phyloP scores from a whole-genome alignment of 176 grass and related monocot species.

The Triticum dicoccoides region DNA sequence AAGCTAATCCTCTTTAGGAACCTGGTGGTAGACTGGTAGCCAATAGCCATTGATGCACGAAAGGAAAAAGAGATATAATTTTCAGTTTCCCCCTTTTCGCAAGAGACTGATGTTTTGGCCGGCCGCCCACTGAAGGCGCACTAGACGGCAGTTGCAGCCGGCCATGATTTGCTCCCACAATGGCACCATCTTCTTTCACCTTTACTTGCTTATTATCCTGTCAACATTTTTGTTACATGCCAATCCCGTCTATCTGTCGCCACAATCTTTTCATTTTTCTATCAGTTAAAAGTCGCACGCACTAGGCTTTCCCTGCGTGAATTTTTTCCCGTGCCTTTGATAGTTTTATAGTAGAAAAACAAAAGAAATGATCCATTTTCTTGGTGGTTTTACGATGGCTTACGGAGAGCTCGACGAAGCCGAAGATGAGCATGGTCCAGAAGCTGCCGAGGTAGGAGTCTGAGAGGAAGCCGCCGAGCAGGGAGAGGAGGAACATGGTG shows the following conservation, averaged over 20 bases:
- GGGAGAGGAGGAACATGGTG: conserved; percentile 78
- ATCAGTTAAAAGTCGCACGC: conserved; percentile 6
- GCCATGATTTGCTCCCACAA: conserved; percentile 42
- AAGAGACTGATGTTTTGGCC: conserved; percentile 14
- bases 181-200: conserved; percentile 14
- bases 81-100: not conserved
- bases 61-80: not conserved
- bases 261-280: conserved; percentile 26
- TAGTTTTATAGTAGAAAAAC: not conserved
- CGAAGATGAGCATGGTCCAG: conserved; percentile 89
- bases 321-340: not conserved
- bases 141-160: conserved; percentile 26
- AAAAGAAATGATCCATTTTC: not conserved
- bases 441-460: conserved; percentile 91
- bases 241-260: not conserved
- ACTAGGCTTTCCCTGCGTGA: not conserved
- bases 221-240: not conserved
- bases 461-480: conserved; percentile 80
- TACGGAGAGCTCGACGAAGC: conserved; percentile 84
- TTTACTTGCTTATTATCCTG: conserved; percentile 17
- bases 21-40: not conserved
- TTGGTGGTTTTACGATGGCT: not conserved
- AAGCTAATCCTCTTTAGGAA: not conserved
- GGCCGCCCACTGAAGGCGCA: conserved; percentile 46
- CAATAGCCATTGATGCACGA: conserved; percentile 16